Base-by-base conservation (phyloP, 2,329 filamentous ascomycete species). In the Arthroderma sp. region DNA sequence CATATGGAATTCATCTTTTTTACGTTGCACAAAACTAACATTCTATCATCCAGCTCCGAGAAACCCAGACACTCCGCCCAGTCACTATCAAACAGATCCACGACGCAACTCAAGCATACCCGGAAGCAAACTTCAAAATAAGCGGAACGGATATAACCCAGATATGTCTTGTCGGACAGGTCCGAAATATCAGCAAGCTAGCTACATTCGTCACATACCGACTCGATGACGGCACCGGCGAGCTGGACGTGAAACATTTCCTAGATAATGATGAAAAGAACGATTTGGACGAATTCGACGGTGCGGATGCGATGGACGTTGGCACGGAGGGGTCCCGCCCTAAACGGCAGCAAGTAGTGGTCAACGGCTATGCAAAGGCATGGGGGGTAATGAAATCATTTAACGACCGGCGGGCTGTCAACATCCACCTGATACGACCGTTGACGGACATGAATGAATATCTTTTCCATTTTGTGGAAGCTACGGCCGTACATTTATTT, bases 1-100 rank as follows among this genome's bases (percentile, higher is more conserved):
- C 15, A 22, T 22, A 22, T 22, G 15, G 15, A 22, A 22, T 22
- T 11, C 7, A 9, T 9, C 7, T n/a, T 36, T 28, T 8, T 42
- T 11, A 9, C 27, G 7, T 5, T 33, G 6, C 3, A 42, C 7
- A 11, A 36, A 9, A 15, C 34, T 51, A 51, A 29, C 36, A 27
- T 8, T 29, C 32, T 38, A 8, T 11, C n/a, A 6, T 33, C 28
- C 22, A 22, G 15, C 15, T 22, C 15, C 40, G 43, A 11, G 45
- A 41, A 22, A 38, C 48, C 36, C 36, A 34, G 39, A 88, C 86
- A 15, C 75, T 98, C 43, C 83, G 91, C 38, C 88, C 91, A 1
- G 84, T 95, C 39, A 98, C 91, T 7, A 86, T 96, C 67, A 95
- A 95, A 66, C 91, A 98, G 67, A 76, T 95, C 47, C 71, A 88